Percentiles rank a stretch among this genome's conserved stretches.
Evolutionary conservation across 768 basidiomycete genomes (phyloP).

Genomic region (Aureoboletus auriporus): DNA sequence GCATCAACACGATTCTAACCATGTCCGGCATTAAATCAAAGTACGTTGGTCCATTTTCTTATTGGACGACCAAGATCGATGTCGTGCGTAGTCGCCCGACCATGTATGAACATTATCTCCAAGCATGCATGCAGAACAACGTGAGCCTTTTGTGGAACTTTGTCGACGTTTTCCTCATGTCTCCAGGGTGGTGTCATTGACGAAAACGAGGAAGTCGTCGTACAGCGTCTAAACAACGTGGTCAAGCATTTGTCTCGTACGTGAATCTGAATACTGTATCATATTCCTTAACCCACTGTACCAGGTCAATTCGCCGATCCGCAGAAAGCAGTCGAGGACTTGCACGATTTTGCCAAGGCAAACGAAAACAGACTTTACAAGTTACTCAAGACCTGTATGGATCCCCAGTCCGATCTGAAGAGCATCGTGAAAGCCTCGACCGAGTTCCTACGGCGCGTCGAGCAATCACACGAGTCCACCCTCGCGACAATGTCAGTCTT

Average conservation of each 20-base stretch:
- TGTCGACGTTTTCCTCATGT: neutral
- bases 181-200: slow-evolving; percentile 87
- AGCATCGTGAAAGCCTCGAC: slow-evolving; percentile 73
- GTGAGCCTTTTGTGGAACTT: slow-evolving; percentile 42
- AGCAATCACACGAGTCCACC: slow-evolving; percentile 60
- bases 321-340: slow-evolving; percentile 71
- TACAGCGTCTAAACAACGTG: slow-evolving; percentile 48
- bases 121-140: slow-evolving; percentile 77
- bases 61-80: neutral
- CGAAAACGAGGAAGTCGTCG: slow-evolving; percentile 65
- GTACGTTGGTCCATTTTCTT: slow-evolving; percentile 36
- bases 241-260: slow-evolving; percentile 61
- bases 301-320: slow-evolving; percentile 62
- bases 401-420: slow-evolving; percentile 81
- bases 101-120: slow-evolving; percentile 64
- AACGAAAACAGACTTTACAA: slow-evolving; percentile 88
- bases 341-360: slow-evolving; percentile 76
- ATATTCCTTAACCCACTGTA: neutral
- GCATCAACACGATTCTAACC: slow-evolving; percentile 51
- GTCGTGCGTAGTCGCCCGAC: slow-evolving; percentile 55
- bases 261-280: slow-evolving; percentile 18
- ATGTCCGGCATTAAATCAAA: slow-evolving; percentile 59
- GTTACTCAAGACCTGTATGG: slow-evolving; percentile 75
- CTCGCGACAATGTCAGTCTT: slow-evolving; percentile 66
- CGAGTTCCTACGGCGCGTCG: slow-evolving; percentile 76